Percentiles rank a stretch among this genome's conserved stretches.
phyloP scores from a whole-genome alignment of 2,329 filamentous ascomycete species.

The Beauveria varroae region DNA sequence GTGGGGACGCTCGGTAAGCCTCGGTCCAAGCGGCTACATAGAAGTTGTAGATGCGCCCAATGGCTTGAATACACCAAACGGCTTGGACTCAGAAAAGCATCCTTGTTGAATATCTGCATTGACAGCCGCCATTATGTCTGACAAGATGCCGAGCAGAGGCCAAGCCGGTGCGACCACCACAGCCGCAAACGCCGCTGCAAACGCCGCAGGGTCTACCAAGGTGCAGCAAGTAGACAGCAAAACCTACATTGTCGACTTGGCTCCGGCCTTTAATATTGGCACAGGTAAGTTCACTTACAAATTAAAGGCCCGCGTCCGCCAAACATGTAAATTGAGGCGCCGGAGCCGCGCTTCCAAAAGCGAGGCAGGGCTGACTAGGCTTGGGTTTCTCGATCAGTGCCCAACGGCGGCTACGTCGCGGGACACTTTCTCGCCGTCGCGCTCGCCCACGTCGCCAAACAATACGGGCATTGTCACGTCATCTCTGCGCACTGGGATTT shows the following conservation, averaged over 20 bases:
- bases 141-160: neutral
- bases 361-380: neutral
- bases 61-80: no score
- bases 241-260: constrained; percentile 7
- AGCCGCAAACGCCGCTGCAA: neutral
- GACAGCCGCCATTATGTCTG: neutral
- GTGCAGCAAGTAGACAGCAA: neutral
- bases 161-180: no score
- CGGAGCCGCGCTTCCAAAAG: no score
- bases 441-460: constrained; percentile 23
- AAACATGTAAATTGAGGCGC: no score
- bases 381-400: constrained; percentile 22
- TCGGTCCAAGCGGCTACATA: neutral
- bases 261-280: constrained; percentile 11
- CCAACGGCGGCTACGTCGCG: constrained; percentile 40
- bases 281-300: neutral
- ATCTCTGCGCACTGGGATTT: constrained; percentile 35
- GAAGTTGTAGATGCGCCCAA: no score
- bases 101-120: neutral
- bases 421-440: constrained; percentile 31
- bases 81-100: neutral
- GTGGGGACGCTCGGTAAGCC: neutral
- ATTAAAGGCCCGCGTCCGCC: no score
- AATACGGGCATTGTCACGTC: constrained; percentile 28
- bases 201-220: neutral